These are phyloP conservation scores for Colletotrichum siamense DNA, from an alignment of 2,329 filamentous ascomycete genomes.

Conservation along the genomic window DNA sequence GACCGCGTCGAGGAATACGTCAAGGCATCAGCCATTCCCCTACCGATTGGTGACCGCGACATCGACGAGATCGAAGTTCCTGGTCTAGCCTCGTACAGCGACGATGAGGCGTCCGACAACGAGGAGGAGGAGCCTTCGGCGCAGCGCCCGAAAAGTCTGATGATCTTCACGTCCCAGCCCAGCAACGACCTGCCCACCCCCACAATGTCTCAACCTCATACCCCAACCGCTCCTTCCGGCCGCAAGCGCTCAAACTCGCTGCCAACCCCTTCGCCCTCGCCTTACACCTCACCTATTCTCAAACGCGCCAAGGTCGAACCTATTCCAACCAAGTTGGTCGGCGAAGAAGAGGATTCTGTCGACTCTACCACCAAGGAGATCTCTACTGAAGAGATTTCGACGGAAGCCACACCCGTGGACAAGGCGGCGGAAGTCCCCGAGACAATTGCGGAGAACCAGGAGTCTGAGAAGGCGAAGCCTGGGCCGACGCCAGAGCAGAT, in stretches of 20 bases:
- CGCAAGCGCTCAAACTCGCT: slow-evolving; percentile 56
- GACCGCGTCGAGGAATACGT: slow-evolving; percentile 40
- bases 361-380: slow-evolving; percentile 11
- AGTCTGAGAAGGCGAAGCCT: background rate
- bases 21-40: slow-evolving; percentile 66
- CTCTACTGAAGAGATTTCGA: slow-evolving; percentile 9
- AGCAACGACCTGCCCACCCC: slow-evolving; percentile 36
- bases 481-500: background rate
- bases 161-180: slow-evolving; percentile 34
- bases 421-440: background rate
- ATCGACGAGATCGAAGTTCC: slow-evolving; percentile 83
- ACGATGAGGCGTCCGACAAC: slow-evolving; percentile 62
- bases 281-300: slow-evolving; percentile 24
- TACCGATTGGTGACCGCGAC: slow-evolving; percentile 72
- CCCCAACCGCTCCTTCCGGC: slow-evolving; percentile 35
- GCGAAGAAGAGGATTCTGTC: background rate
- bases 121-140: slow-evolving; percentile 34
- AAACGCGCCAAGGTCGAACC: slow-evolving; percentile 15
- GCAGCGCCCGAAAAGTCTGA: slow-evolving; percentile 53
- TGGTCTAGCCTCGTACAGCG: slow-evolving; percentile 66
- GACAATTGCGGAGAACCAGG: background rate
- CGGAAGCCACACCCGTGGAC: background rate
- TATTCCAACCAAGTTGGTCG: background rate
- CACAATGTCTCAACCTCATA: slow-evolving; percentile 37
- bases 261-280: slow-evolving; percentile 42